phyloP scores from a whole-genome alignment of 164 flowering plant species.

The Cinnamomum chago region DNA sequence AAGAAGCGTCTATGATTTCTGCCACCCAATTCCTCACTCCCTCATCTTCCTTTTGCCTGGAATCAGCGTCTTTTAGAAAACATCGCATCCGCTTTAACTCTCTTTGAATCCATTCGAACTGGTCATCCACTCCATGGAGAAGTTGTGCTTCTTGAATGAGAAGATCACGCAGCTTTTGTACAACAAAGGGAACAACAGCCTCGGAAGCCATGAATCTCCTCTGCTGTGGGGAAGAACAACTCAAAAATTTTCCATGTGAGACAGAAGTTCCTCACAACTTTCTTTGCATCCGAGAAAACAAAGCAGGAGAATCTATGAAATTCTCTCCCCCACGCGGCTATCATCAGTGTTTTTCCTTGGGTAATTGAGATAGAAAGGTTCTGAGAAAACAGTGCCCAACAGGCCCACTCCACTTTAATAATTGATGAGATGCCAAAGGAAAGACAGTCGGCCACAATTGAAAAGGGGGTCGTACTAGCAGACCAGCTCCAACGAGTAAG shows the following conservation, averaged over 20 bases:
- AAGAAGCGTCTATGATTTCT: not conserved
- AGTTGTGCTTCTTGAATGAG: not conserved
- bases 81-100: not conserved
- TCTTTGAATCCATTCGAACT: not conserved
- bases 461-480: no score
- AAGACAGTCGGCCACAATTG: no score
- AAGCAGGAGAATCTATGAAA: no score
- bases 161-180: not conserved
- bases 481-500: no score
- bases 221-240: not conserved
- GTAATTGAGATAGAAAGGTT: no score
- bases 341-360: no score
- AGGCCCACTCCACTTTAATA: no score
- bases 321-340: no score
- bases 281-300: no score
- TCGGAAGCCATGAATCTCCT: not conserved
- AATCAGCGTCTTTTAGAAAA: conserved; percentile 3
- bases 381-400: no score
- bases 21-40: not conserved
- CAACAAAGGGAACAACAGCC: not conserved
- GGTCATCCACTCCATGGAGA: not conserved
- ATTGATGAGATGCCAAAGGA: no score
- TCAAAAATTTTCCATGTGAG: not conserved
- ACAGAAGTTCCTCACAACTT: no score
- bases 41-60: not conserved